Evolutionary conservation across 352 stramenopile genomes (phyloP).

Genomic region (Globisporangium megalacanthum): DNA sequence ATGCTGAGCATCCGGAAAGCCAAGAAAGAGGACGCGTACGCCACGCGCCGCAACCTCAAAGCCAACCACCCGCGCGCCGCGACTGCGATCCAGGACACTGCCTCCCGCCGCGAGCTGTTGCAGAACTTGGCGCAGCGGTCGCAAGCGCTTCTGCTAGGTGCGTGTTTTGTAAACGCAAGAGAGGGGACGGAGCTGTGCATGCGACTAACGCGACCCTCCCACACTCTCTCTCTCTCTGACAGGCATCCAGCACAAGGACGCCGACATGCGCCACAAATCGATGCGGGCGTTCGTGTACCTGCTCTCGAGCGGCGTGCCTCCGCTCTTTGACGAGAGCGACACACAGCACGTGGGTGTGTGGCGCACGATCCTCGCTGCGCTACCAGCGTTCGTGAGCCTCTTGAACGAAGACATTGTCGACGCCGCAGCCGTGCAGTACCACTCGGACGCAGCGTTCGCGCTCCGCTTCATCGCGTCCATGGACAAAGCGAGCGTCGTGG

Average conservation of each 20-base stretch:
- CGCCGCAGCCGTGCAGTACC: constrained; percentile 60
- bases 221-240: neutral
- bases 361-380: constrained; percentile 71
- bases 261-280: constrained; percentile 68
- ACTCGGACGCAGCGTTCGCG: constrained; percentile 84
- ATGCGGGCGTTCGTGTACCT: constrained; percentile 86
- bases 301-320: constrained; percentile 78
- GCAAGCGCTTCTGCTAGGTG: constrained; percentile 69
- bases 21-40: constrained; percentile 87
- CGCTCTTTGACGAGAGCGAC: constrained; percentile 78
- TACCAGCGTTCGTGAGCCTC: constrained; percentile 77
- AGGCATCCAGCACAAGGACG: constrained; percentile 78
- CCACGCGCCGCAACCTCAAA: constrained; percentile 81
- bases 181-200: neutral
- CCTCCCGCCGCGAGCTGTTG: constrained; percentile 62
- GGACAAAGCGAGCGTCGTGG: constrained; percentile 76
- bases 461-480: constrained; percentile 87
- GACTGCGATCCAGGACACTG: constrained; percentile 16
- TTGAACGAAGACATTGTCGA: constrained; percentile 64
- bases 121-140: constrained; percentile 75
- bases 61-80: constrained; percentile 49
- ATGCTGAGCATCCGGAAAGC: constrained; percentile 86
- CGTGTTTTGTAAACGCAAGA: neutral
- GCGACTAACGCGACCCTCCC: neutral
- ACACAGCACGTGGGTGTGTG: constrained; percentile 80